phyloP scores from a whole-genome alignment of 106 monocot species.

The Dioscorea alata region DNA sequence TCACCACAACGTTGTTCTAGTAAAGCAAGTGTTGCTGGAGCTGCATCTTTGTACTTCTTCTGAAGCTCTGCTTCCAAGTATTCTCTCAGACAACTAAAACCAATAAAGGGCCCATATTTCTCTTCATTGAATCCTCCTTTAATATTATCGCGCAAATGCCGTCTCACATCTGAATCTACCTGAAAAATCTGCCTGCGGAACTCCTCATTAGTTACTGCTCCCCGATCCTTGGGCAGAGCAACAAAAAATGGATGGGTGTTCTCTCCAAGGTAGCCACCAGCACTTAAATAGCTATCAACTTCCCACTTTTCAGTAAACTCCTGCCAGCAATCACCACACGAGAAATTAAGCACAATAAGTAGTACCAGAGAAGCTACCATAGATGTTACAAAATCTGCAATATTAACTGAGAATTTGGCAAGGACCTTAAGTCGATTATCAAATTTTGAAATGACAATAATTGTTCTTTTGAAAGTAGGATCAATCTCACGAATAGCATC shows the following conservation, averaged over 20 bases:
- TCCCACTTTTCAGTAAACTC: constrained; percentile 95
- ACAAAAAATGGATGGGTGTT: constrained; percentile 88
- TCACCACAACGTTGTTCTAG: constrained; percentile 85
- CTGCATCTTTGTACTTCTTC: constrained; percentile 92
- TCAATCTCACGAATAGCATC: constrained; percentile 93
- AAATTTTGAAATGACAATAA: constrained; percentile 87
- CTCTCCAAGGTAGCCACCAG: constrained; percentile 93
- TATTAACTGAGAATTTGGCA: not conserved
- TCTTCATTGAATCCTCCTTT: constrained; percentile 95
- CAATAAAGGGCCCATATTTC: constrained; percentile 73
- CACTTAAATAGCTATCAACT: constrained; percentile 90
- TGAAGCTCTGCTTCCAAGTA: constrained; percentile 90
- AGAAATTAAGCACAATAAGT: not conserved
- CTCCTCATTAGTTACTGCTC: constrained; percentile 78
- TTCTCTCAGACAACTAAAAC: constrained; percentile 69
- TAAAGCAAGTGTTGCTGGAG: constrained; percentile 90
- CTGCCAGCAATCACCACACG: constrained; percentile 25
- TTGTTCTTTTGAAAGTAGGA: constrained; percentile 83
- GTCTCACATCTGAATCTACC: constrained; percentile 72
- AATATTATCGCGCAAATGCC: constrained; percentile 69
- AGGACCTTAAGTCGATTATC: constrained; percentile 92
- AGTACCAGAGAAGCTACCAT: not conserved
- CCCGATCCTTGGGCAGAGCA: constrained; percentile 94
- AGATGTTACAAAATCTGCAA: not conserved
- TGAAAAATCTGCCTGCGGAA: constrained; percentile 92